Evolutionary conservation across 176 grass and related monocot species (phyloP), one percentile per base, ranked within the genome.

Genomic region (Alloteropsis semialata): DNA sequence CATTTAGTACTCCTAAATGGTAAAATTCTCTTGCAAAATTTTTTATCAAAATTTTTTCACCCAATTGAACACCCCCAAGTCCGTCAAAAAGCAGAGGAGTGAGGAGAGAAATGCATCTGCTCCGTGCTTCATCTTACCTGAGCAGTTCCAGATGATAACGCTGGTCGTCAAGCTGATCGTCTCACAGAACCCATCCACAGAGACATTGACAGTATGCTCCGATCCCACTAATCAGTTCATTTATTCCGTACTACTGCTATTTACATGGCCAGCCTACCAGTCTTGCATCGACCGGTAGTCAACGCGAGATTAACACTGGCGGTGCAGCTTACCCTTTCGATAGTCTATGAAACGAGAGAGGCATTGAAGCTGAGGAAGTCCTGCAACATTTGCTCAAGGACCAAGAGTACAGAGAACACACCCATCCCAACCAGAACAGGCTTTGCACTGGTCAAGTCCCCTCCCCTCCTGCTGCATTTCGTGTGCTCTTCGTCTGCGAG

Each of bases 361-460:
- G 90, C 56, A 42, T 85, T 87, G 11, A 87, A 73, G 27, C 62
- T 49, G 41, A 82, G 13, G 5, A 89, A 27, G 75, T 92, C 86
- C 51, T 88, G 81, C 3, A 84, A 62, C 24, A 97, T 82, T 81
- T 97, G 90, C 82, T 85, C 83, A 17, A 91, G 67, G 14, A 92
- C 53, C 59, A 97, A 46, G 21, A 84, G 65, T 10, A 72, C 72
- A 45, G 94, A 92, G 81, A 92, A 90, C 57, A 77, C 54, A 8
- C 92, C 92, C 82, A 90, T 88, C 73, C 85, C 94, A 30, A 97
- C 50, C 15, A 94, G 83, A 11, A 97, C 70, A 76, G 94, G 91
- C 72, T 84, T 90, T 17, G 85, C 53, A 64, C 76, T 80, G 45
- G 82, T 78, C 49, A 94, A 44, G 17, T 30, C 37, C 73, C 38